Percentiles rank a stretch among this genome's conserved stretches.
phyloP scores from a whole-genome alignment of 495 filamentous ascomycete species.

The Hamigera avellanea region DNA sequence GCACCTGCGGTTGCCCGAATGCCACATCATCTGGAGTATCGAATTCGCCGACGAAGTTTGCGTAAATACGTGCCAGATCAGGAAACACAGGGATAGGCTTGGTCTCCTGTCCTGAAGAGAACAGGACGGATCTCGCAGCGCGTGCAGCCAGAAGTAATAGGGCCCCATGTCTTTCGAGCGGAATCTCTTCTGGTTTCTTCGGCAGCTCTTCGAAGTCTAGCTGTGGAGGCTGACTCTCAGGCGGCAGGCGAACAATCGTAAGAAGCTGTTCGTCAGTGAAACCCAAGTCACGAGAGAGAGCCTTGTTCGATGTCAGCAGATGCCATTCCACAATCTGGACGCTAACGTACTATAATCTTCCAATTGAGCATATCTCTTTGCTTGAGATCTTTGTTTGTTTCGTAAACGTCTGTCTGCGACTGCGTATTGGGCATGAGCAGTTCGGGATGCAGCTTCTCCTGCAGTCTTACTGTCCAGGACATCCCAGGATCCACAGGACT shows the following conservation, averaged over 20 bases:
- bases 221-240: slow-evolving; percentile 25
- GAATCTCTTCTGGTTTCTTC: slow-evolving; percentile 48
- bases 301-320: slow-evolving; percentile 29
- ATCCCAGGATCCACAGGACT: slow-evolving; percentile 53
- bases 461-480: slow-evolving; percentile 63
- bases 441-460: slow-evolving; percentile 55
- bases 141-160: slow-evolving; percentile 47
- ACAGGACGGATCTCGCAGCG: slow-evolving; percentile 30
- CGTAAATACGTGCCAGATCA: slow-evolving; percentile 46
- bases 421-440: slow-evolving; percentile 27
- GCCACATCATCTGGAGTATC: slow-evolving; percentile 25
- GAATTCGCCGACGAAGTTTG: slow-evolving; percentile 45
- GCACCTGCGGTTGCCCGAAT: slow-evolving; percentile 29
- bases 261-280: slow-evolving; percentile 41
- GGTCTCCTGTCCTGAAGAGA: slow-evolving; percentile 16
- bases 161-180: slow-evolving; percentile 60
- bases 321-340: not conserved
- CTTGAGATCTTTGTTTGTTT: slow-evolving; percentile 47
- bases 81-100: slow-evolving; percentile 48
- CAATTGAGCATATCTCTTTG: slow-evolving; percentile 61
- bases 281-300: slow-evolving; percentile 60
- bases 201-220: slow-evolving; percentile 32
- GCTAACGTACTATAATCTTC: slow-evolving; percentile 54
- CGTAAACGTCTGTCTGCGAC: slow-evolving; percentile 51
- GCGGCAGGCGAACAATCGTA: slow-evolving; percentile 21